Base-by-base conservation (phyloP, 2,329 filamentous ascomycete genomes). In the Achaetomium macrosporum region DNA sequence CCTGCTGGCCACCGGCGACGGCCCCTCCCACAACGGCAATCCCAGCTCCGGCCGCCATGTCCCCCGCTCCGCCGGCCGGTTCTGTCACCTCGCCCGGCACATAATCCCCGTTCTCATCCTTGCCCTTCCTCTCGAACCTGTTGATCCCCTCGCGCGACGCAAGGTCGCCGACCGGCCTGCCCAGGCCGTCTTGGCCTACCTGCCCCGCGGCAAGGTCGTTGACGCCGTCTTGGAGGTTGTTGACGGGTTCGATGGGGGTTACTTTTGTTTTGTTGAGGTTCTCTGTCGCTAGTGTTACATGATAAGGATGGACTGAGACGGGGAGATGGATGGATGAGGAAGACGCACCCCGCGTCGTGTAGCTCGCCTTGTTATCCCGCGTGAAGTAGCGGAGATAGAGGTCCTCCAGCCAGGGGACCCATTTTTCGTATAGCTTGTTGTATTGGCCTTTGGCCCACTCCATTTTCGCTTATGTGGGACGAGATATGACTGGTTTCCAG, bases 331-430 rank as follows among this genome's bases (percentile, higher is more conserved):
- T 31, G 6, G 39, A 35, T 25, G 12, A 25, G 19, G 33, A 50
- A 33, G 1, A 25, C 71, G 33, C 67, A 87, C 85, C 77, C 69
- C 85, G 88, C 1, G 84, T 77, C 6, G 81, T 74, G 63, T 89
- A 89, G 65, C 79, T 84, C 5, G 84, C 79, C 70, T 90, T 88
- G 76, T 90, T 90, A 65, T 88, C 84, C 57, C 84, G 85, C 62
- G 84, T 87, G 68, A 88, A 88, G 75, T 81, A 88, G 48, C 76
- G 75, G 29, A 90, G 76, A 66, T 87, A 88, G 54, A 82, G 68
- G 66, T 90, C 86, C 68, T 90, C 85, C 52, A 88, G 72, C 85
- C 86, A 89, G 1, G 86, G 86, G 66, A 88, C 78, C 86, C 86
- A 90, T 62, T 71, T 76, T 65, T 89, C 84, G 69, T 89, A 88